Evolutionary conservation across 306 rosid species (phyloP), one percentile per base, ranked within the genome.

Genomic region (Albizia julibrissin): DNA sequence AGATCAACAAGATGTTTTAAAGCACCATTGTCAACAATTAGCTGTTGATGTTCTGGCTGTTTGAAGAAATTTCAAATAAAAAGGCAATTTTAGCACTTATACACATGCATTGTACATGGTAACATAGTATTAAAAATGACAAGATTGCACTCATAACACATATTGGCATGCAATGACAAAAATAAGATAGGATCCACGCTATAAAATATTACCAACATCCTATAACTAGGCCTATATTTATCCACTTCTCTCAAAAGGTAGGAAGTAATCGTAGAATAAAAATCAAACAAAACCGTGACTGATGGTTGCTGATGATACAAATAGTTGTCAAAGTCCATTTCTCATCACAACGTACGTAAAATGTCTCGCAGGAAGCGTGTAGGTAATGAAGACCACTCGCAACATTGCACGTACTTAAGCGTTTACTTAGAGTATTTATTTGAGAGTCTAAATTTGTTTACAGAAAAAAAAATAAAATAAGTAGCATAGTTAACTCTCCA

Each of bases 31-130:
- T 95, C 96, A 81, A 95, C 99, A 72, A 95, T 93, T 76, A 93
- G 92, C 58, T 93, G 99, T 76, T 95, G 99, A 82, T 95, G 98
- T 87, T 95, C 99, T 19, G 98, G 99, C 99, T 95, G 98, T 90
- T 85, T 78, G 83, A 83, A 85, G 78, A 82, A 82, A 81, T 81
- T 56, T 65, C 76, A 80, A 72, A 82, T 29, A 74, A 58, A 79
- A 62, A 19, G 73, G 79, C 26, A 47, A 59, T 84, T 66, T 90
- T 84, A 93, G 89, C 85, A 69, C 80, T 72, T 79, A 44, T 69
- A 78, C 8, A 84, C 43, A 27, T 26, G 75, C 10, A 33, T 65
- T 56, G 68, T 72, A 42, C 34, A 76, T 31, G 70, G 64, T 66
- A 34, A 50, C 34, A 76, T 40, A 75, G 64, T 56, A 43, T 46